Evolutionary conservation across 129 eudicot genomes (phyloP), one percentile per base, ranked within the genome.

Genomic region (Oenanthe sinensis): DNA sequence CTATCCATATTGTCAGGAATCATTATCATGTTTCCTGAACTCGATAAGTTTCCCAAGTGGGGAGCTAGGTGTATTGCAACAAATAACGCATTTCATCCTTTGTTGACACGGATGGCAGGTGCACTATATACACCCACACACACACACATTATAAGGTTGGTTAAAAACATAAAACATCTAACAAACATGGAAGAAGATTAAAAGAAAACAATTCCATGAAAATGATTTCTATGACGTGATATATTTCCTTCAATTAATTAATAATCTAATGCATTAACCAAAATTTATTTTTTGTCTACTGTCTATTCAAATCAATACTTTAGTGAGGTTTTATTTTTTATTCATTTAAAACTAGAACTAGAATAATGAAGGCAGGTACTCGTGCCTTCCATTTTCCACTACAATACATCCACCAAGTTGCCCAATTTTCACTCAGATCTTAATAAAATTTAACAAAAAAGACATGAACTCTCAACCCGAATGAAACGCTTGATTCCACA

Each of bases 1-100:
- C 77, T 82, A 69, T 83, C 43, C 65, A 71, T n/a, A 15, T 22
- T 81, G 83, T 78, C 85, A 81, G 82, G 67, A 40, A 67, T 77
- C 76, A 71, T 78, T 75, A 50, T 75, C 82, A 73, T 62, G 83
- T 84, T 74, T 65, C 50, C 67, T 49, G 65, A 50, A 81, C 80
- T 39, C 82, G 70, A 60, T 81, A 49, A 81, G 74, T 50, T 76
- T 71, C 78, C 87, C 79, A 72, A 20, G 49, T 67, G 75, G 50
- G 50, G 60, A 74, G 77, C 58, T 74, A n/a, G 43, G 77, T 74
- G 52, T 73, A 43, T n/a, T 44, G 68, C 68, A 60, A 60, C 68
- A 60, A n/a, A 24, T 44, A n/a, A 44, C 52, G 33, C 76, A 73
- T 44, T 73, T 19, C 19, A 70, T 37, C 42, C 55, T 15, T n/a